phyloP scores from a whole-genome alignment of 768 basidiomycete species.

The Pholiota microspora region DNA sequence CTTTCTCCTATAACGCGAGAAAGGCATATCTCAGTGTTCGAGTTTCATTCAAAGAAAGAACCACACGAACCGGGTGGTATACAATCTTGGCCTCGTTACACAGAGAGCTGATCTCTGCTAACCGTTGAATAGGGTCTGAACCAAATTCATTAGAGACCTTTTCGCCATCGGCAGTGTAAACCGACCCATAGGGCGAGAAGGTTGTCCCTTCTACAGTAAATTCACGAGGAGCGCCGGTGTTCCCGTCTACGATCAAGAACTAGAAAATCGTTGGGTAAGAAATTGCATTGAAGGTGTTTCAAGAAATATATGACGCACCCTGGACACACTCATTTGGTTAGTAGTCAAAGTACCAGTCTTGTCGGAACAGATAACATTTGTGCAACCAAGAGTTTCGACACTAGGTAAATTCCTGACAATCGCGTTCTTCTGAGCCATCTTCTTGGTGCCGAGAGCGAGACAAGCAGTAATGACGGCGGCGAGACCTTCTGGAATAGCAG shows the following conservation, averaged over 20 bases:
- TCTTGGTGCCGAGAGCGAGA: conserved; percentile 94
- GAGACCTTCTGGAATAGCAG: conserved; percentile 97
- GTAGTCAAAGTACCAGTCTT: conserved; percentile 97
- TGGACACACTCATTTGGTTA: conserved; percentile 95
- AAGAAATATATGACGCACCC: conserved; percentile 53
- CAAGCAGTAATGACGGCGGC: conserved; percentile 98
- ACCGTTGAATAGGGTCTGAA: conserved; percentile 72
- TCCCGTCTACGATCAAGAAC: conserved; percentile 74
- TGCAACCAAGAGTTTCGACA: conserved; percentile 96
- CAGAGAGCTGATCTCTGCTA: conserved; percentile 89
- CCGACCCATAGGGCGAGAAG: conserved; percentile 79
- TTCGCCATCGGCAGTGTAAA: conserved; percentile 68
- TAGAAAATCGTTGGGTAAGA: too few species aligned
- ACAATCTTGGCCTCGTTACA: conserved; percentile 94
- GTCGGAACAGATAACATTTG: conserved; percentile 98
- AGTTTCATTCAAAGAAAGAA: background rate
- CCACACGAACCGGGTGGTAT: conserved; percentile 64
- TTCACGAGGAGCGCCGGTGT: conserved; percentile 51
- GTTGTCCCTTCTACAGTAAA: conserved; percentile 90
- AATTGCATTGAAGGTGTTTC: too few species aligned
- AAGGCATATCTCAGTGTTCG: conserved; percentile 5
- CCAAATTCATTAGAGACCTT: conserved; percentile 51
- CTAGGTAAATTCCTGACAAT: conserved; percentile 96
- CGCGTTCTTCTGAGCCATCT: conserved; percentile 99
- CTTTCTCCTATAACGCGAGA: conserved; percentile 60